Conservation (phyloP, 345 rosid species). For the Microcos paniculata region DNA sequence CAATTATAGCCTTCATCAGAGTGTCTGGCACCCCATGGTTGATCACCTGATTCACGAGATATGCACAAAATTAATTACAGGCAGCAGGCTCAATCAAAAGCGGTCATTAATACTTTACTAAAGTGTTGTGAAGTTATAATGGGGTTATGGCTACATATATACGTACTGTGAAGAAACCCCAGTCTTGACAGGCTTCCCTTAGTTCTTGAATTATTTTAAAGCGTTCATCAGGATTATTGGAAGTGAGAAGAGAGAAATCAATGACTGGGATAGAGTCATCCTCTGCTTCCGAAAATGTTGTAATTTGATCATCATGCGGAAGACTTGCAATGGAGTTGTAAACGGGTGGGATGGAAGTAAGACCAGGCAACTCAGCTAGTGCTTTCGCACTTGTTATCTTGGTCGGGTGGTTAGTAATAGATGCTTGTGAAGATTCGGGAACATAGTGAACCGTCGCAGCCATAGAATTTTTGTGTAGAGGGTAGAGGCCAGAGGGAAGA, state of each 20-base stretch:
- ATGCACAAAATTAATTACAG: not conserved
- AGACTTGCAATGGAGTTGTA: slow-evolving; percentile 17
- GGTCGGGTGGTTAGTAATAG: not conserved
- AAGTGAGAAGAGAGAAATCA: slow-evolving; percentile 45
- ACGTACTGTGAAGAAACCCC: slow-evolving; percentile 65
- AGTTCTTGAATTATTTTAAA: slow-evolving; percentile 32
- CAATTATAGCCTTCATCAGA: slow-evolving; percentile 33
- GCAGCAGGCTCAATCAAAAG: too few species aligned
- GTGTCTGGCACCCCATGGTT: slow-evolving; percentile 53
- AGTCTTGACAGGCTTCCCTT: slow-evolving; percentile 51
- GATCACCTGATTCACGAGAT: slow-evolving; percentile 30
- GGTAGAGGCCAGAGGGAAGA: too few species aligned
- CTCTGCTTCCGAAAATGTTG: slow-evolving; percentile 5
- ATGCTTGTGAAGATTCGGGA: not conserved
- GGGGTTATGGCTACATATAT: too few species aligned
- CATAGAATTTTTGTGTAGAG: too few species aligned
- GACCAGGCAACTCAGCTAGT: slow-evolving; percentile 31
- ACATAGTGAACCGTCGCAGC: not conserved
- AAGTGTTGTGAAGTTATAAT: not conserved
- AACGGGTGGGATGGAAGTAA: slow-evolving; percentile 28
- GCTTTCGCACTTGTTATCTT: slow-evolving; percentile 21
- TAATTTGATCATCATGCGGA: not conserved
- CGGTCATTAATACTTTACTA: too few species aligned
- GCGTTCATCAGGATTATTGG: slow-evolving; percentile 30
- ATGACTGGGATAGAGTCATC: slow-evolving; percentile 41